These are phyloP conservation scores for Neofusicoccum umdonicola DNA, from an alignment of 2,329 filamentous ascomycete genomes.

Conservation along the genomic window DNA sequence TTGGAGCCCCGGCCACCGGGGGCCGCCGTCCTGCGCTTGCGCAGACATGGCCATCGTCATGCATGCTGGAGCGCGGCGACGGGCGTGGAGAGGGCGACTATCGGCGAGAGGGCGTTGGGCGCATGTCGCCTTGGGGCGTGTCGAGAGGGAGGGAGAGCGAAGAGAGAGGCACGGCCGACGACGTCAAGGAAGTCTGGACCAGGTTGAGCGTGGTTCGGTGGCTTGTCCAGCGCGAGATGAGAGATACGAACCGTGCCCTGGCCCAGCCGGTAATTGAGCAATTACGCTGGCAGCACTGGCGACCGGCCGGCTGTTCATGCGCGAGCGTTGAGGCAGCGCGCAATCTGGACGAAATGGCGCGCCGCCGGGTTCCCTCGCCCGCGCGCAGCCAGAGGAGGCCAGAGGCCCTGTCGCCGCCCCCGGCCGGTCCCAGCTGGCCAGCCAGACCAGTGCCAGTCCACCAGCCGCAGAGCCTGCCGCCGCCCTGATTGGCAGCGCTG, in stretches of 20 bases:
- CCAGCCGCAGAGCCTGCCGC: not conserved
- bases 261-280: conserved; percentile 13
- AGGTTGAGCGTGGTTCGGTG: conserved; percentile 13
- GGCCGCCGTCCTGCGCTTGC: conserved; percentile 28
- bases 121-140: not conserved
- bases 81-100: not conserved
- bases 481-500: not conserved
- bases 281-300: conserved; percentile 7
- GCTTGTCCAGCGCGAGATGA: conserved; percentile 12
- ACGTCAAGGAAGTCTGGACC: conserved; percentile 18
- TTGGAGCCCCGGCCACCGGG: conserved; percentile 28
- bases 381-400: not conserved
- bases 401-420: not conserved
- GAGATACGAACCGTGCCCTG: conserved; percentile 14
- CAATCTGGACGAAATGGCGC: not conserved
- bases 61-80: conserved; percentile 4
- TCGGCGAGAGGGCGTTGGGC: not conserved
- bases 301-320: not conserved
- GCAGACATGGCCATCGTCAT: conserved; percentile 33
- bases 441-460: not conserved
- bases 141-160: not conserved
- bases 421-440: not conserved
- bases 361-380: not conserved
- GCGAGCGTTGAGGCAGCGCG: conserved; percentile 5
- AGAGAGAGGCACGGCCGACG: not conserved